A percentile compares a stretch with the other conserved stretches of the same genome.
phyloP scores from a whole-genome alignment of 768 basidiomycete genomes.

The Russula olivacea region DNA sequence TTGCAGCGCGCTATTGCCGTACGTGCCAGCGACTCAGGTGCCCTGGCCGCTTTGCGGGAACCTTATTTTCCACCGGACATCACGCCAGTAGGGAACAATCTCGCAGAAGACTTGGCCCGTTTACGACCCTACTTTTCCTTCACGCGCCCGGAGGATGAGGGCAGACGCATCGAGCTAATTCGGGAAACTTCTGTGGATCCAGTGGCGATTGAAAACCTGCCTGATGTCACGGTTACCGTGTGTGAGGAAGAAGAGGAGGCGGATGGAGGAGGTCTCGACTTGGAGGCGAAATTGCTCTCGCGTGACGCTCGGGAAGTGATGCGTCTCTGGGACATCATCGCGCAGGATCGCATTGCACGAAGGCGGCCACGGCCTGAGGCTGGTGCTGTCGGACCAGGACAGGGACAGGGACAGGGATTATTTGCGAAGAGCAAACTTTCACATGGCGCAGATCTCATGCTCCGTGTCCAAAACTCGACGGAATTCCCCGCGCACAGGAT shows the following conservation, averaged over 20 bases:
- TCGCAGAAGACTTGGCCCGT: conserved; percentile 59
- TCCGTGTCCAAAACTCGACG: conserved; percentile 40
- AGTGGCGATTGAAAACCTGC: not conserved
- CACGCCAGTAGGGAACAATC: conserved; percentile 44
- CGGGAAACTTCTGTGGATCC: not conserved
- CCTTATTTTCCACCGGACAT: conserved; percentile 62
- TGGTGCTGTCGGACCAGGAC: conserved; percentile 2
- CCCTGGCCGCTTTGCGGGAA: conserved; percentile 76
- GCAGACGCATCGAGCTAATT: conserved; percentile 12
- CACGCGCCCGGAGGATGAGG: conserved; percentile 23
- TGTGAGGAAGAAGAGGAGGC: conserved; percentile 27
- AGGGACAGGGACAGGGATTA: conserved; percentile 10
- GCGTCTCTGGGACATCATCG: conserved; percentile 26
- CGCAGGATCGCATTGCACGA: conserved; percentile 13
- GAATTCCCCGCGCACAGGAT: conserved; percentile 57
- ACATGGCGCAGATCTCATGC: conserved; percentile 59
- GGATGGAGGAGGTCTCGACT: conserved; percentile 24
- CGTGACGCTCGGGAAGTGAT: conserved; percentile 34
- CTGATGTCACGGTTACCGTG: not conserved
- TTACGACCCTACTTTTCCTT: conserved; percentile 54
- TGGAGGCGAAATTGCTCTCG: conserved; percentile 27
- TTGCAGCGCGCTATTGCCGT: conserved; percentile 85
- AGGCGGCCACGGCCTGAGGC: not conserved
- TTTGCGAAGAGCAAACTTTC: conserved; percentile 23
- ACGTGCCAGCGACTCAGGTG: conserved; percentile 76